Base-by-base conservation (phyloP, 352 stramenopile genomes). In the Halophytophthora polymorphica region DNA sequence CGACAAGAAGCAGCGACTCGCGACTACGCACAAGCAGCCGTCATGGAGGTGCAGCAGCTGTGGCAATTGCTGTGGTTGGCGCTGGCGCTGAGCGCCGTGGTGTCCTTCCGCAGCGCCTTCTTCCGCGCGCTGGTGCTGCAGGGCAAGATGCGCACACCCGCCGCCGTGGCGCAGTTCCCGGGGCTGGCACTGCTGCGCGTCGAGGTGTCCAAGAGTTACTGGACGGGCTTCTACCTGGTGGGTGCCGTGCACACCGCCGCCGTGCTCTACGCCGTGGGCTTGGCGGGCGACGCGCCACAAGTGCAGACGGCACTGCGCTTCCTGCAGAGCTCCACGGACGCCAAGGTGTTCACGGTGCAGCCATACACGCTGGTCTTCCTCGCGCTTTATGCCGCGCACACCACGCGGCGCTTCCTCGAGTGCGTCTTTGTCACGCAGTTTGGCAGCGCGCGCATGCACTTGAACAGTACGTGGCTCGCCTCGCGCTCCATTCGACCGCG, bases 191-290 rank as follows among this genome's bases (percentile, higher is more conserved):
- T 83, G 21, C 45, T 83, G 23, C 53, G 45, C 17, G 28, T 83
- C 38, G 72, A 83, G 37, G 58, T 77, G 44, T 48, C 59, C 15
- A 90, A 90, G 54, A 70, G 69, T 34, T 70, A 61, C 25, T 91
- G 74, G 76, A 88, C 73, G 53, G 83, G 72, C 69, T 91, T 91
- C 54, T 91, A 91, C 52, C 55, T 88, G 13, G 50, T 73, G 6
- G 80, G 77, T 41, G 64, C 73, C 1, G 4, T 80, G 19, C 71
- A 83, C 46, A 87, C 79, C 50, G 40, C 44, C n/a, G 33, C 59
- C 2, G 49, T 79, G 13, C 28, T 80, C 38, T n/a, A 53, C 18
- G 39, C 74, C 35, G 35, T 71, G 31, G 14, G 61, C 5, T 36
- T 71, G 12, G 74, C 56, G 23, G 56, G 71, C 18, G 52, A 77